These are phyloP conservation scores for Onygena corvina DNA, from an alignment of 2,329 filamentous ascomycete genomes.

Conservation along the genomic window DNA sequence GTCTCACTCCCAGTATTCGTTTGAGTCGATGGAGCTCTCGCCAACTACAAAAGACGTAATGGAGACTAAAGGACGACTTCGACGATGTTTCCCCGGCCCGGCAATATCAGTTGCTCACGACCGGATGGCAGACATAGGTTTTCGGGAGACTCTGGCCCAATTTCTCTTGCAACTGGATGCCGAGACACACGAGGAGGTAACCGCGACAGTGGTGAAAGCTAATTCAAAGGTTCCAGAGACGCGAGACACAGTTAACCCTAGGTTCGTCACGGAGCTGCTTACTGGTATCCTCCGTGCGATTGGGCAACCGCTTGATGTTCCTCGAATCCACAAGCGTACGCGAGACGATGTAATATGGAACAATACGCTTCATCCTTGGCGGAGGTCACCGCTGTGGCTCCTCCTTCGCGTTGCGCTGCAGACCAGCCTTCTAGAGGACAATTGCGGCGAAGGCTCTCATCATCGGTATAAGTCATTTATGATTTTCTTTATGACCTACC, in stretches of 20 bases:
- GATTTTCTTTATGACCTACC: constrained; percentile 32
- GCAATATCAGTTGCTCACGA: not conserved
- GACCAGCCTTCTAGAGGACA: not conserved
- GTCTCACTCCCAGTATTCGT: constrained; percentile 17
- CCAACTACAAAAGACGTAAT: constrained; percentile 29
- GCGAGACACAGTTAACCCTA: constrained; percentile 39
- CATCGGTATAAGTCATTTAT: constrained; percentile 42
- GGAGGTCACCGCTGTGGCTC: constrained; percentile 43
- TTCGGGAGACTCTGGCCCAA: not conserved
- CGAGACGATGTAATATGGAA: constrained; percentile 42
- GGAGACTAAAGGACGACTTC: constrained; percentile 27
- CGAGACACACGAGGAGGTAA: not conserved
- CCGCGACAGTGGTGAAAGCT: constrained; percentile 16
- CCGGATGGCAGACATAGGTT: not conserved
- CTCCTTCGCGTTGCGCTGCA: constrained; percentile 43
- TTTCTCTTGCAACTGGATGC: not conserved
- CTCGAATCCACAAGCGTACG: constrained; percentile 38
- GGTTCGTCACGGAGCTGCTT: constrained; percentile 41
- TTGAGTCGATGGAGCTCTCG: constrained; percentile 38
- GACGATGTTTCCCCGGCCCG: constrained; percentile 34
- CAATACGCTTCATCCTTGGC: constrained; percentile 33
- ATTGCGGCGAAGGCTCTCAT: not conserved
- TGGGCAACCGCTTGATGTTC: constrained; percentile 22
- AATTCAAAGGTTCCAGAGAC: constrained; percentile 25
- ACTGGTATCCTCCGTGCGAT: constrained; percentile 33